phyloP scores from a whole-genome alignment of 306 rosid species.

The Citrullus colocynthis region DNA sequence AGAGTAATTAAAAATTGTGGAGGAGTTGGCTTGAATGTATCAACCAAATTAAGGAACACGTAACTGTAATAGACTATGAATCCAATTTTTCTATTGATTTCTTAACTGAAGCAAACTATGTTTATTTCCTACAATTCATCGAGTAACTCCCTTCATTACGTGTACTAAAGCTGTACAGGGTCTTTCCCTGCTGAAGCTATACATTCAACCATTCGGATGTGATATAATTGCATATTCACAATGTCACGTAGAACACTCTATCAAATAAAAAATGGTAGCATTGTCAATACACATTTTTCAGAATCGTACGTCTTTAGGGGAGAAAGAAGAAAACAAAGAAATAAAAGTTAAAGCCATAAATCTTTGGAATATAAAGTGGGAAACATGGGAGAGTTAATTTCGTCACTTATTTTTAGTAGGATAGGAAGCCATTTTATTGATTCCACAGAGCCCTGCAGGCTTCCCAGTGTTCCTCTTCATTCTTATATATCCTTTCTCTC shows the following conservation, averaged over 20 bases:
- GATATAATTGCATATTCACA: neutral
- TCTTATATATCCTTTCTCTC: slow-evolving; percentile 53
- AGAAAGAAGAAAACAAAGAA: neutral
- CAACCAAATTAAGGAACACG: neutral
- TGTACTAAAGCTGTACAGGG: neutral
- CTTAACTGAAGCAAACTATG: neutral
- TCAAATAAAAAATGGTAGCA: neutral
- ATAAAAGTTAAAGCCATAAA: neutral
- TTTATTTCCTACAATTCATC: neutral
- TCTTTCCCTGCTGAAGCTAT: neutral
- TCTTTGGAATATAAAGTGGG: neutral
- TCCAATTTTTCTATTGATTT: neutral
- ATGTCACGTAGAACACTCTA: neutral
- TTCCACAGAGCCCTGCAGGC: slow-evolving; percentile 44
- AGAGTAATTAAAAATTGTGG: neutral
- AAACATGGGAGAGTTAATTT: neutral
- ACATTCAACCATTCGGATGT: neutral
- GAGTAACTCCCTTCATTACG: neutral
- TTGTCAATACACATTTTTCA: neutral
- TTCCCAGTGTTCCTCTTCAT: slow-evolving; percentile 51
- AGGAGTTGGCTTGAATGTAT: neutral
- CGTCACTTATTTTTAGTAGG: slow-evolving; percentile 37
- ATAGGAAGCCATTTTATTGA: slow-evolving; percentile 63
- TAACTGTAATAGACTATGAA: neutral
- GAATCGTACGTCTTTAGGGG: neutral